A percentile compares a stretch with the other conserved stretches of the same genome.
Evolutionary conservation across 164 flowering plant genomes (phyloP).

Genomic region (Piper longum): DNA sequence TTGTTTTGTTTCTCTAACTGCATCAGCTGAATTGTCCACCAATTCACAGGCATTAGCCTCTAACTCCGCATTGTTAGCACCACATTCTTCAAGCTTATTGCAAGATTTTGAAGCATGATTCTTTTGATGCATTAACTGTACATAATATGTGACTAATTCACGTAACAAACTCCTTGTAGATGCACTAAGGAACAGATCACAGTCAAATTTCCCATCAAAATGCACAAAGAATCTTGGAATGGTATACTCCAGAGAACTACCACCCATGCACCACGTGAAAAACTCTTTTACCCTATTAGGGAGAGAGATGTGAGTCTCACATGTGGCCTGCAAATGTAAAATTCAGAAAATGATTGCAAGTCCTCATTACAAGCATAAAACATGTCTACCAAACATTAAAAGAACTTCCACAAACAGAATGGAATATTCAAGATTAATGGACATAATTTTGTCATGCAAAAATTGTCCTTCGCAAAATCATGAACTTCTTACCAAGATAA

Average conservation of each 20-base stretch:
- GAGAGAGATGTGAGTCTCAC: slow-evolving; percentile 49
- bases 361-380: neutral
- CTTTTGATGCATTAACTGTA: slow-evolving; percentile 52
- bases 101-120: slow-evolving; percentile 19
- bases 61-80: slow-evolving; percentile 7
- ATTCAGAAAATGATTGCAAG: neutral
- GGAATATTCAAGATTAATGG: neutral
- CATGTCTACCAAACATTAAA: neutral
- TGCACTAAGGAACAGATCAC: slow-evolving; percentile 32
- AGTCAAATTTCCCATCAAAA: slow-evolving; percentile 45
- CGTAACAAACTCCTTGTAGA: slow-evolving; percentile 46
- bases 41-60: slow-evolving; percentile 4
- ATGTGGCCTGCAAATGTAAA: slow-evolving; percentile 56
- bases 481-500: slow-evolving; percentile 53
- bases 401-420: neutral
- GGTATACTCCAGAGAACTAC: slow-evolving; percentile 17
- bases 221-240: slow-evolving; percentile 49
- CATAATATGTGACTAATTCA: slow-evolving; percentile 41
- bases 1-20: neutral
- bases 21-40: slow-evolving; percentile 12
- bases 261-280: slow-evolving; percentile 28
- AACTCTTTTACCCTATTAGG: slow-evolving; percentile 51
- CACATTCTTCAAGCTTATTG: slow-evolving; percentile 11
- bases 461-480: neutral
- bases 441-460: neutral